phyloP scores from a whole-genome alignment of 345 rosid genomes.

The Hibiscus syriacus region DNA sequence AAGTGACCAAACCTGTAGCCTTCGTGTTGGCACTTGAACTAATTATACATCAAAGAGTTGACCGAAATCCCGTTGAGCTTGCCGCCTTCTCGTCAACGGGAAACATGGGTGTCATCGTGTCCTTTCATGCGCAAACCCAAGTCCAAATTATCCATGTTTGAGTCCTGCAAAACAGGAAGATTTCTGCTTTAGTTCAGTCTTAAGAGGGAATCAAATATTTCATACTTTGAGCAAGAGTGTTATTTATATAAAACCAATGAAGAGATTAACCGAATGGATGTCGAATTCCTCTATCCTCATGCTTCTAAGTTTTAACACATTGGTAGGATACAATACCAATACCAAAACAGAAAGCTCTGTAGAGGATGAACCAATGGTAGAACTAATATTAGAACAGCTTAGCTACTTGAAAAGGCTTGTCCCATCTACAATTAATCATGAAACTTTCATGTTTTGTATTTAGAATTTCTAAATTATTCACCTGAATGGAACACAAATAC shows the following conservation, averaged over 20 bases:
- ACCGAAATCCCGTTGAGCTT: constrained; percentile 16
- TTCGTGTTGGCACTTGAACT: background rate
- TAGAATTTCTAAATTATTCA: background rate
- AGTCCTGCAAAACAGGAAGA: constrained; percentile 34
- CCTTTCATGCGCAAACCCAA: constrained; percentile 52
- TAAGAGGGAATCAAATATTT: background rate
- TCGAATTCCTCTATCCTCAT: background rate
- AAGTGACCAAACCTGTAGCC: background rate
- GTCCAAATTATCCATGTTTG: constrained; percentile 35
- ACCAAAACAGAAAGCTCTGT: background rate
- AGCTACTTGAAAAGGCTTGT: background rate
- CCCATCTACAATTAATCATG: background rate
- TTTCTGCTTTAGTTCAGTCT: background rate
- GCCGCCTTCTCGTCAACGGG: constrained; percentile 9
- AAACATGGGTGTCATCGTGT: constrained; percentile 14
- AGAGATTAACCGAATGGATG: background rate
- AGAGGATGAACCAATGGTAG: background rate
- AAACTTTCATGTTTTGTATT: background rate
- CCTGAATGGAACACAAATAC: background rate
- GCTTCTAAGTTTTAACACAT: background rate
- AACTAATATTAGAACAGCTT: background rate
- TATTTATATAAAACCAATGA: background rate
- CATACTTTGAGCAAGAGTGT: background rate
- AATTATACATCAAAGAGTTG: background rate
- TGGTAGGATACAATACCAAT: background rate